Evolutionary conservation across 495 filamentous ascomycete species (phyloP), one percentile per base, ranked within the genome.

Genomic region (Penicillium argentinense): DNA sequence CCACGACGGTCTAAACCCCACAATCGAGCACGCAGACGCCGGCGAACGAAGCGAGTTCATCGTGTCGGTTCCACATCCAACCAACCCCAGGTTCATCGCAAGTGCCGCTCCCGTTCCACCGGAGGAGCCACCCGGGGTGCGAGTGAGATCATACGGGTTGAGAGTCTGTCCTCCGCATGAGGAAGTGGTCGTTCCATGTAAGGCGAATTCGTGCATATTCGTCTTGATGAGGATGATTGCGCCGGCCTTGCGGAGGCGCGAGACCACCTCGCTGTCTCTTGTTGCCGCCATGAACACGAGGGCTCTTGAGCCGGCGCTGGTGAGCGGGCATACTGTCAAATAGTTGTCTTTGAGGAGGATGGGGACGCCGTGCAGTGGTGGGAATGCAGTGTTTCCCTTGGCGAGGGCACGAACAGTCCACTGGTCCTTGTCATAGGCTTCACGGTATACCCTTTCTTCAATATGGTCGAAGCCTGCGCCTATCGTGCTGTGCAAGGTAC

Each of bases 141-240:
- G 73, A 3, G 71, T 72, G 0, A 64, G 44, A 52, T 86, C 83
- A 32, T 84, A 86, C 0, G 84, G 81, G 57, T 86, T 87, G 18
- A 75, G 44, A 0, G 80, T 82, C 49, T 86, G 82, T 0, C 84
- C 82, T 4, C 80, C 79, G 0, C 84, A 49, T 0, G 77, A 81
- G 1, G 81, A 84, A 2, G 82, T 78, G 0, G 70, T 73, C 24
- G 83, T 59, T 3, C 81, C 84, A 45, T 86, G 82, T 2, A 87
- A 56, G 1, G 83, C 82, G 41, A 86, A 56, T 59, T 85, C 84
- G 53, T 86, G 82, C 9, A 86, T 54, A 58, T 86, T 87, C 0
- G 80, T 64, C 49, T 87, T 87, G 1, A 80, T 84, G 1, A 87
- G 61, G 13, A 87, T 80, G n/a, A 87, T 72, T 1, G 80, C 80